phyloP scores from a whole-genome alignment of 768 basidiomycete species.

The Lactifluus volemus region DNA sequence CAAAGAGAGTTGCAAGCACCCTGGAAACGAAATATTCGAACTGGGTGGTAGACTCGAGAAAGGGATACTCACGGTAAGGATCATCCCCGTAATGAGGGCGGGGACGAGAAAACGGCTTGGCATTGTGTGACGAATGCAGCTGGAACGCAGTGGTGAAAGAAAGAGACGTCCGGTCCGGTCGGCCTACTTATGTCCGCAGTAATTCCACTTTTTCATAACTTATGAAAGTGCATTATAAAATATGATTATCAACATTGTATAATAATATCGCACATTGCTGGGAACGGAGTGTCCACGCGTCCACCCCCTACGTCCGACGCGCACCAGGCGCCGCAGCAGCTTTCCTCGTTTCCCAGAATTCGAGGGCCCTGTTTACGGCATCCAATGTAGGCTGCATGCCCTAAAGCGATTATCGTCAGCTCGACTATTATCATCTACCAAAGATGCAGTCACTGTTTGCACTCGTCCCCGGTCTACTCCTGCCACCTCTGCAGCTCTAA shows the following conservation, averaged over 20 bases:
- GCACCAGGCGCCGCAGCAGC: background rate
- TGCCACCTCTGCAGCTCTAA: conserved; percentile 48
- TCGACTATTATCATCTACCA: background rate
- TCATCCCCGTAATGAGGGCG: conserved; percentile 85
- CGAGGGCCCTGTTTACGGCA: conserved; percentile 65
- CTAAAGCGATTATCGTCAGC: conserved; percentile 29
- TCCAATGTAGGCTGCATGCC: conserved; percentile 69
- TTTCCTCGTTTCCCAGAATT: conserved; percentile 33
- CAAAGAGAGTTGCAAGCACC: conserved; percentile 76
- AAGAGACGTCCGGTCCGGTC: background rate
- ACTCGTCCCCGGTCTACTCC: conserved; percentile 57
- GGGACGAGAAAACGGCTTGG: conserved; percentile 61
- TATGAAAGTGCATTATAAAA: background rate
- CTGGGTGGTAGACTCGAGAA: background rate
- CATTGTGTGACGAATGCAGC: conserved; percentile 34
- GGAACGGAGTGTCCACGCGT: background rate
- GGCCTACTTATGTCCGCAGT: background rate
- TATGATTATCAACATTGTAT: conserved; percentile 1
- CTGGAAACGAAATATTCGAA: conserved; percentile 28
- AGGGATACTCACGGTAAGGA: conserved; percentile 57
- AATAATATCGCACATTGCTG: conserved; percentile 5
- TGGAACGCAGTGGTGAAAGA: background rate
- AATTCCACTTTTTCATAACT: background rate
- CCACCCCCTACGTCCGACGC: background rate
- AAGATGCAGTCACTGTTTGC: conserved; percentile 44